A percentile compares a stretch with the other conserved stretches of the same genome.
Conservation (phyloP, 768 basidiomycete species). For the Agrocybe praecox region DNA sequence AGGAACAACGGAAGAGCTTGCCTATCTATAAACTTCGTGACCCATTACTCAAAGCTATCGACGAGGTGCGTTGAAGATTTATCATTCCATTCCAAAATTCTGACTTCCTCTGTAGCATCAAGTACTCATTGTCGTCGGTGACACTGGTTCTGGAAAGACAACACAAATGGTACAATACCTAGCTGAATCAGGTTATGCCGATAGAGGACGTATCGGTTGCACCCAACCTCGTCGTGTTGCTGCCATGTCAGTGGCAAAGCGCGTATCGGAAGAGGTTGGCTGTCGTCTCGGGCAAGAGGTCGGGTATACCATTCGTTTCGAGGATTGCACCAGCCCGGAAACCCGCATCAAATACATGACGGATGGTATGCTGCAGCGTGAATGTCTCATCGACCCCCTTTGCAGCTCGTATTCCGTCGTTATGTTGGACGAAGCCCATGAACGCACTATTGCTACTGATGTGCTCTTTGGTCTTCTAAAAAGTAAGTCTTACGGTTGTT, state of each 20-base stretch:
- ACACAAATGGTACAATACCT: conserved; percentile 99
- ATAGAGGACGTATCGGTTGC: conserved; percentile 90
- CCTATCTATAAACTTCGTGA: conserved; percentile 97
- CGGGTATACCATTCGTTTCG: conserved; percentile 98
- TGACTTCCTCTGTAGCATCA: conserved; percentile 66
- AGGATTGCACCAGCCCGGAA: conserved; percentile 98
- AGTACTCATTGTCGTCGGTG: conserved; percentile 97
- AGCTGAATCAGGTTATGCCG: conserved; percentile 92
- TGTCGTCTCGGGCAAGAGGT: conserved; percentile 97
- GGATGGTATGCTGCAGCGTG: conserved; percentile 98
- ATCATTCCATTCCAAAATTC: conserved; percentile 1
- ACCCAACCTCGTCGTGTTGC: conserved; percentile 99
- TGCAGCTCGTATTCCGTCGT: conserved; percentile 91
- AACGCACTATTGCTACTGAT: conserved; percentile 98
- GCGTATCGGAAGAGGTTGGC: conserved; percentile 97
- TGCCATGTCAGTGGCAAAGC: conserved; percentile 98
- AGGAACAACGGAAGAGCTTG: conserved; percentile 88
- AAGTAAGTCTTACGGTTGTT: conserved; percentile 49
- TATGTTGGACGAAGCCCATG: conserved; percentile 99
- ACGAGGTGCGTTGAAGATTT: conserved; percentile 60
- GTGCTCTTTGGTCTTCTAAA: conserved; percentile 96
- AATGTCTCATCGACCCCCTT: conserved; percentile 94
- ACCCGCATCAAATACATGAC: conserved; percentile 99
- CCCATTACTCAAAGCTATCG: conserved; percentile 85
- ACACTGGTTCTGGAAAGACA: conserved; percentile 98